These are phyloP conservation scores for Stenogyne calaminthoides DNA, from an alignment of 305 asterid genomes.

Conservation along the genomic window DNA sequence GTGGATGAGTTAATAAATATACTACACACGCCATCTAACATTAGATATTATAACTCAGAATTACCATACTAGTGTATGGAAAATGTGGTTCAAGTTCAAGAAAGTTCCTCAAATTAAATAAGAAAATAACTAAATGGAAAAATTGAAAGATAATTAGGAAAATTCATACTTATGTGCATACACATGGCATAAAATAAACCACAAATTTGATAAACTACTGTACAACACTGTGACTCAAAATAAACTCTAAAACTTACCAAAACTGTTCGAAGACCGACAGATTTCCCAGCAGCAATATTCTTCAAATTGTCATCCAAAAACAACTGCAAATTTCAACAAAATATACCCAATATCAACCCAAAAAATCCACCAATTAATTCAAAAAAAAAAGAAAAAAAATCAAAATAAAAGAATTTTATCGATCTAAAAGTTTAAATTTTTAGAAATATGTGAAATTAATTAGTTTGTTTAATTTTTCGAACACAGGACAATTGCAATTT, in stretches of 20 bases:
- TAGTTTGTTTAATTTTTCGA: too few species aligned
- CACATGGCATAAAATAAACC: neutral
- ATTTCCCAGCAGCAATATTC: slow-evolving; percentile 77
- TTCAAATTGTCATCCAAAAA: slow-evolving; percentile 75
- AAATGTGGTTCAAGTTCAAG: too few species aligned
- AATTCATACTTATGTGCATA: neutral
- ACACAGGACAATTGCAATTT: too few species aligned
- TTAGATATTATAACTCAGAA: too few species aligned
- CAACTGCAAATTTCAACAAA: slow-evolving; percentile 43
- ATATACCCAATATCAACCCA: neutral
- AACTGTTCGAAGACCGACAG: slow-evolving; percentile 69
- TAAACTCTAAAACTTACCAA: slow-evolving; percentile 48
- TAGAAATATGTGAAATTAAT: too few species aligned
- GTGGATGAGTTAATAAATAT: too few species aligned
- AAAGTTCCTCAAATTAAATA: neutral
- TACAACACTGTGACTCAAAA: too few species aligned
- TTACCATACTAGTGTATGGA: too few species aligned
- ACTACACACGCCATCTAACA: too few species aligned
- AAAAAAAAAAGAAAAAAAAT: neutral
- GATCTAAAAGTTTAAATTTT: too few species aligned
- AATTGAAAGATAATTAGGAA: neutral
- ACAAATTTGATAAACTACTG: neutral
- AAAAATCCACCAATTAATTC: neutral
- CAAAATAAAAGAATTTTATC: too few species aligned
- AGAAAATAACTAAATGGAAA: neutral